Evolutionary conservation across 2,329 filamentous ascomycete genomes (phyloP).

Genomic region (Diaporthe batatas): DNA sequence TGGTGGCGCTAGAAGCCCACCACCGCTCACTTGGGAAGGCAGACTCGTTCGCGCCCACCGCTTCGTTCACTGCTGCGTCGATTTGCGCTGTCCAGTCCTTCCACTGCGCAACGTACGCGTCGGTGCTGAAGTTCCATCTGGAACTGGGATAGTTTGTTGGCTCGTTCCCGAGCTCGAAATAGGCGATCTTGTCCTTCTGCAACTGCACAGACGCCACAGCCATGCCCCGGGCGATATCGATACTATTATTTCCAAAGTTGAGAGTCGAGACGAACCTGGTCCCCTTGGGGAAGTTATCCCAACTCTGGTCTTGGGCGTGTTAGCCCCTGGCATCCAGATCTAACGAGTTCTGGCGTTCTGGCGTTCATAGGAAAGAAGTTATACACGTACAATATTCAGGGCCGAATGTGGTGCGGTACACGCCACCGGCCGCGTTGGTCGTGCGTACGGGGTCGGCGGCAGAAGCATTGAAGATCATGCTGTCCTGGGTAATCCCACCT

Average conservation of each 20-base stretch:
- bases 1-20: constrained; percentile 12
- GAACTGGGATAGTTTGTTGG: constrained; percentile 25
- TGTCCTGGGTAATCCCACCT: constrained; percentile 19
- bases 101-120: constrained; percentile 22
- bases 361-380: neutral
- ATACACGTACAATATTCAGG: constrained; percentile 20
- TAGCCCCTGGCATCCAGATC: neutral
- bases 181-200: constrained; percentile 30
- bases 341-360: too few relatives aligned
- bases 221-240: constrained; percentile 11
- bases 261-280: constrained; percentile 16
- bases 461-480: constrained; percentile 27
- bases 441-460: constrained; percentile 16
- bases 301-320: constrained; percentile 9
- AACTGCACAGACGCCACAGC: constrained; percentile 20
- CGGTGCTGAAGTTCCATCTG: constrained; percentile 19
- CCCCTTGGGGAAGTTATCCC: constrained; percentile 29
- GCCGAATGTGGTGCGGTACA: constrained; percentile 14
- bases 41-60: constrained; percentile 8
- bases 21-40: constrained; percentile 18
- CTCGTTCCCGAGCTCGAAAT: constrained; percentile 32
- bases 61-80: constrained; percentile 12
- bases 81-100: constrained; percentile 18
- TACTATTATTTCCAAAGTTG: constrained; percentile 24
- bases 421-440: constrained; percentile 23